These are phyloP conservation scores for Drechslera avenae DNA, from an alignment of 2,329 filamentous ascomycete genomes.

Conservation along the genomic window DNA sequence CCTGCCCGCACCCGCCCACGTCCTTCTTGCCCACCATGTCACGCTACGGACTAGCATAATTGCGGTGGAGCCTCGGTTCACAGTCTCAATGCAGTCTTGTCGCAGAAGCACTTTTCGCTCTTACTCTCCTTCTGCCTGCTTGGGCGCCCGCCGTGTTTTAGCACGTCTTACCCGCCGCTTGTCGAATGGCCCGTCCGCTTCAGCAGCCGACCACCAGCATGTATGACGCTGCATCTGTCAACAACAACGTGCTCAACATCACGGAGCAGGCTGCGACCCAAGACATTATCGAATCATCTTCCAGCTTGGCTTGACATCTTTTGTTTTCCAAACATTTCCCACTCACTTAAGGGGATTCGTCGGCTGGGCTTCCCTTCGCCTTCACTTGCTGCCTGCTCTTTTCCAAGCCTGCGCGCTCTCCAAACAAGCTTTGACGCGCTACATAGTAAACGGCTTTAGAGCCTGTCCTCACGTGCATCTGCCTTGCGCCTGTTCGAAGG, in stretches of 20 bases:
- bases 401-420: conserved; percentile 8
- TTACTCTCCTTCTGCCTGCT: conserved; percentile 6
- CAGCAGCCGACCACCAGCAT: conserved; percentile 19
- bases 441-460: conserved; percentile 9
- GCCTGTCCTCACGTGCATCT: conserved; percentile 33
- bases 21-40: conserved; percentile 4
- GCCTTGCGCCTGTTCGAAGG: conserved; percentile 23
- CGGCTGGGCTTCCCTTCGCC: background rate
- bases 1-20: background rate
- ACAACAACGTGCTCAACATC: conserved; percentile 14
- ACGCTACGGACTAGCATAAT: conserved; percentile 20
- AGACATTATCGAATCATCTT: background rate
- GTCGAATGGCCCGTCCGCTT: conserved; percentile 17
- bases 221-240: conserved; percentile 26
- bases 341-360: background rate
- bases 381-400: conserved; percentile 3
- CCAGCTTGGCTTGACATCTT: background rate
- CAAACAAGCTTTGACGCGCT: conserved; percentile 11
- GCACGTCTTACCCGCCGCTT: conserved; percentile 17
- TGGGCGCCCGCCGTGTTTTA: conserved; percentile 13
- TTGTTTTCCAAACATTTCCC: background rate
- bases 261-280: conserved; percentile 5
- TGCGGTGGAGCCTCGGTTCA: conserved; percentile 19
- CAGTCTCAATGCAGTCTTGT: conserved; percentile 13
- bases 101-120: conserved; percentile 3